Evolutionary conservation across 805 yeast species (phyloP).

Genomic region (Komagataella pastoris): DNA sequence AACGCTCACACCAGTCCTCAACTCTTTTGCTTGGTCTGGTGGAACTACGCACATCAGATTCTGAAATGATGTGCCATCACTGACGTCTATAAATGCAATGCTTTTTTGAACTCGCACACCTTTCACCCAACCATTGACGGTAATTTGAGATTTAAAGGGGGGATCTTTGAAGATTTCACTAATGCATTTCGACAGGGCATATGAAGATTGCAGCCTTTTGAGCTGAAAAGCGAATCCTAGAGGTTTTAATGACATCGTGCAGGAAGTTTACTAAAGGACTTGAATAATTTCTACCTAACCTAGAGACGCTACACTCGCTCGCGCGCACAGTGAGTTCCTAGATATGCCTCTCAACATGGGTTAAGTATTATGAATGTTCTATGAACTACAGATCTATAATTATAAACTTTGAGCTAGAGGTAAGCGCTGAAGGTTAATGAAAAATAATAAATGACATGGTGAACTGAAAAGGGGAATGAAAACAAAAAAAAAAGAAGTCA

Average conservation of each 20-base stretch:
- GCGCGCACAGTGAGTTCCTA: background rate
- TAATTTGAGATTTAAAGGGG: conserved; percentile 18
- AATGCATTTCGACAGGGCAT: conserved; percentile 11
- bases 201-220: background rate
- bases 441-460: background rate
- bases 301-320: background rate
- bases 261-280: no score
- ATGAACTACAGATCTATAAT: conserved; percentile 1
- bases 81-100: conserved; percentile 64
- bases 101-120: conserved; percentile 63
- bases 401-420: background rate
- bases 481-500: background rate
- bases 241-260: background rate
- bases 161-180: conserved; percentile 18
- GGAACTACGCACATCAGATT: conserved; percentile 44
- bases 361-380: background rate
- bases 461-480: background rate
- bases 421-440: conserved; percentile 2
- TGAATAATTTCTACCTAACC: background rate
- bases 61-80: conserved; percentile 58
- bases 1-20: conserved; percentile 23
- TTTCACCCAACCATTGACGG: conserved; percentile 63
- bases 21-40: conserved; percentile 19
- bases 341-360: background rate
- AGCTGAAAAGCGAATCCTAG: background rate